Base-by-base conservation (phyloP, 2,329 filamentous ascomycete genomes). In the Penicillium decumbens region DNA sequence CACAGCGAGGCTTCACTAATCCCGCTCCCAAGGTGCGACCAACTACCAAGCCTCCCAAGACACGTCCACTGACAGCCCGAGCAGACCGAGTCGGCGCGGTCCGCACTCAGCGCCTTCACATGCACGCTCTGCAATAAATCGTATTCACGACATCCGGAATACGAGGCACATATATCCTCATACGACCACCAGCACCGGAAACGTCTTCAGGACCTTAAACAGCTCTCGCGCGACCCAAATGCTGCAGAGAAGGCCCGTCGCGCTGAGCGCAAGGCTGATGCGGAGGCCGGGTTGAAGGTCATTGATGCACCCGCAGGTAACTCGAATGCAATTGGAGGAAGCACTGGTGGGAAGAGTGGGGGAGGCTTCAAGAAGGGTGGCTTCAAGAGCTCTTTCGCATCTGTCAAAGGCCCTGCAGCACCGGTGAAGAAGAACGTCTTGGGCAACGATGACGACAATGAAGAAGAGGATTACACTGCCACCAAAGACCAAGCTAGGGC, bases 141-240 rank as follows among this genome's bases (percentile, higher is more conserved):
- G 62, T 98, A 97, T 73, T 84, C 85, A 1, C 89, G 93, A 48
- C 92, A 95, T 79, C 92, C 95, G 66, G 92, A 97, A 69, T 96
- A 95, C 69, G 92, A 97, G 71, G 87, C 91, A 6, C 93, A 98
- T 69, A 88, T 96, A 49, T 84, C 84, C 56, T 93, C 88, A 63
- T 97, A 97, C 71, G 93, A 97, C 67, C 93, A 98, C 72, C 88
- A 88, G 61, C 93, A 98, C 72, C 91, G 90, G 69, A 90, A 95
- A 74, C 73, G 77, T 50, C 59, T 72, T 6, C 69, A 73, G 50
- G 73, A 76, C 35, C 65, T 76, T 18, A 76, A 76, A 54, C 72
- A 75, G 55, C 62, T 75, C 37, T 75, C 69, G 5, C 65, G 69
- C 29, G 69, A 75, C 44, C 71, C 66, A 3, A 70, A 72, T 55